phyloP scores from a whole-genome alignment of 257 asterid genomes.

The Ophiorrhiza pumila region DNA sequence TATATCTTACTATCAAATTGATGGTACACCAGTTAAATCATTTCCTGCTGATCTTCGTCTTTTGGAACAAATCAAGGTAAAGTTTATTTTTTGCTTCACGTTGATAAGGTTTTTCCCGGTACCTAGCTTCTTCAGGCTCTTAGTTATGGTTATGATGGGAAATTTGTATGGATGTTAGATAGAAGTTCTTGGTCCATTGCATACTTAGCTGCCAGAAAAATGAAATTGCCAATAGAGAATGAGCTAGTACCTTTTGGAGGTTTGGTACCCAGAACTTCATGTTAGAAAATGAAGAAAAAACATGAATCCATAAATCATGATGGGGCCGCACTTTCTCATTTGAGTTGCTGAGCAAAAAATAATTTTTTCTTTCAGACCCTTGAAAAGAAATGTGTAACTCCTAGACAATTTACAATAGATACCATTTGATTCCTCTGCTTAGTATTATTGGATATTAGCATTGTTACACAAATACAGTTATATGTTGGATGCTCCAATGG shows the following conservation, averaged over 20 bases:
- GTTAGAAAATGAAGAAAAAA: background rate
- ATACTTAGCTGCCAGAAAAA: background rate
- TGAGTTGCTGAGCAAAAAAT: background rate
- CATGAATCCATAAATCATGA: background rate
- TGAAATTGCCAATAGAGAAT: background rate
- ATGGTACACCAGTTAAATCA: conserved; percentile 60
- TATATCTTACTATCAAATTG: conserved; percentile 54
- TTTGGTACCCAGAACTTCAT: background rate
- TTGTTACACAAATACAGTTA: background rate
- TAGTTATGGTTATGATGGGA: background rate
- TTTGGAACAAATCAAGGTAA: conserved; percentile 71
- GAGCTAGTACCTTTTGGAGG: background rate
- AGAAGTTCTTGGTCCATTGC: background rate
- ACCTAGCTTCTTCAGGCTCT: background rate
- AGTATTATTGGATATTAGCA: background rate
- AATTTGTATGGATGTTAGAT: background rate
- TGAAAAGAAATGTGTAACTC: background rate
- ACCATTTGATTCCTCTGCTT: background rate
- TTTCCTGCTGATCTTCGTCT: conserved; percentile 78
- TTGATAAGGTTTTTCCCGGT: background rate
- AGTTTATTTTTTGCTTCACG: conserved; percentile 9
- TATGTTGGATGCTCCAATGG: background rate
- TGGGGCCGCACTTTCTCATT: background rate
- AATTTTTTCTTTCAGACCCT: background rate
- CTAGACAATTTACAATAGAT: background rate